phyloP scores from a whole-genome alignment of 805 yeast species.

The Candida multigemmis region DNA sequence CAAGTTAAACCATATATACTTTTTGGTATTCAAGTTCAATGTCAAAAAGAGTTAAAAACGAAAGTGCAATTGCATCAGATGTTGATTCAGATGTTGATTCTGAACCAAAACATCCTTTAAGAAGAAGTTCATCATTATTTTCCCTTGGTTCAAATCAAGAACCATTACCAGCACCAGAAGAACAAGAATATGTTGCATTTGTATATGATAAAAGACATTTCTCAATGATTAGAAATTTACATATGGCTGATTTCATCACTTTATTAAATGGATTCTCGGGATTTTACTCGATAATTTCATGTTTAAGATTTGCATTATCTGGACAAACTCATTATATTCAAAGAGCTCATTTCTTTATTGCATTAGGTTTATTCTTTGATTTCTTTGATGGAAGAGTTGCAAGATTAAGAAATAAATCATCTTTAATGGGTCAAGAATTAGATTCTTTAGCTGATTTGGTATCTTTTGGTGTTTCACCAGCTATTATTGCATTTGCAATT shows the following conservation, averaged over 20 bases:
- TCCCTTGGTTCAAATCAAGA: slow-evolving; percentile 44
- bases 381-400: slow-evolving; percentile 98
- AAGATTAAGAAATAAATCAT: slow-evolving; percentile 81
- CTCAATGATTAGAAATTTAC: slow-evolving; percentile 77
- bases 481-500: slow-evolving; percentile 81
- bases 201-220: slow-evolving; percentile 80
- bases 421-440: slow-evolving; percentile 94
- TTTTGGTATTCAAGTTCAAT: slow-evolving; percentile 1
- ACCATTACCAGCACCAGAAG: slow-evolving; percentile 64
- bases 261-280: slow-evolving; percentile 91
- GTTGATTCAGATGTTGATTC: slow-evolving; percentile 20
- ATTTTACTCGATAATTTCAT: slow-evolving; percentile 80
- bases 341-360: slow-evolving; percentile 82
- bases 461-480: slow-evolving; percentile 94
- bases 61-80: slow-evolving; percentile 29
- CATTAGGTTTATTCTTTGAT: slow-evolving; percentile 91
- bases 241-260: slow-evolving; percentile 94
- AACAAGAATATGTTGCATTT: slow-evolving; percentile 68
- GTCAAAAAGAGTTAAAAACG: slow-evolving; percentile 11
- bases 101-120: slow-evolving; percentile 18
- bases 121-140: slow-evolving; percentile 47
- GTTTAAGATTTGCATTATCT: slow-evolving; percentile 71
- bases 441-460: slow-evolving; percentile 94
- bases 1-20: slow-evolving; percentile 1
- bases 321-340: slow-evolving; percentile 63